A percentile compares a stretch with the other conserved stretches of the same genome.
phyloP scores from a whole-genome alignment of 352 stramenopile genomes.

The Globisporangium alternatum region DNA sequence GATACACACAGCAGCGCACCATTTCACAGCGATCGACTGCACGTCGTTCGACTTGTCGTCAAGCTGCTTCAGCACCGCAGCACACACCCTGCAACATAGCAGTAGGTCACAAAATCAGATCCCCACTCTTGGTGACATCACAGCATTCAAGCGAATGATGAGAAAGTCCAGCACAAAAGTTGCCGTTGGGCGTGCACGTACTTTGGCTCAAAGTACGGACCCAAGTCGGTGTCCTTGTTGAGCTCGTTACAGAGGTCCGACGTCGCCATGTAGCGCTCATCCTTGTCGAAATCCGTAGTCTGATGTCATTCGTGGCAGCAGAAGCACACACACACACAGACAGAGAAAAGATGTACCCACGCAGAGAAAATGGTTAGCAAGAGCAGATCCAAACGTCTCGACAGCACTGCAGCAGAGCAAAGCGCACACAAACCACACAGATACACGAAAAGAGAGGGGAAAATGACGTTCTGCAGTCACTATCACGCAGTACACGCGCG shows the following conservation, averaged over 20 bases:
- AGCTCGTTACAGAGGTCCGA: conserved; percentile 97
- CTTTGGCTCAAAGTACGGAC: conserved; percentile 80
- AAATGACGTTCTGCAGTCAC: not conserved
- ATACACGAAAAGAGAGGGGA: not conserved
- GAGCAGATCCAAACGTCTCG: not conserved
- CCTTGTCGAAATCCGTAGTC: conserved; percentile 93
- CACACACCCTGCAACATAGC: conserved; percentile 83
- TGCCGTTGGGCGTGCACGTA: conserved; percentile 27
- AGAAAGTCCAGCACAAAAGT: not conserved
- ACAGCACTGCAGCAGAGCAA: not conserved
- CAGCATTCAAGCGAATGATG: not conserved
- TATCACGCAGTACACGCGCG: not conserved
- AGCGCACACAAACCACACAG: not conserved
- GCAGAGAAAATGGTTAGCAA: not conserved
- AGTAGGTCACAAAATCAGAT: not conserved
- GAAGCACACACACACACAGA: not conserved
- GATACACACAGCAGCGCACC: conserved; percentile 24
- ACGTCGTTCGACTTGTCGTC: conserved; percentile 99
- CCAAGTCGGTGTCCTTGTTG: conserved; percentile 91
- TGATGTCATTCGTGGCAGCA: conserved; percentile 15
- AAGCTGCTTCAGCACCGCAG: conserved; percentile 94
- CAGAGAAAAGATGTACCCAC: not conserved
- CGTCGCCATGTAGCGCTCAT: conserved; percentile 99
- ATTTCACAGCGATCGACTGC: conserved; percentile 92
- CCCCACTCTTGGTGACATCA: not conserved